Evolutionary conservation across 2,329 filamentous ascomycete species (phyloP).

Genomic region (Scytalidium lignicola): DNA sequence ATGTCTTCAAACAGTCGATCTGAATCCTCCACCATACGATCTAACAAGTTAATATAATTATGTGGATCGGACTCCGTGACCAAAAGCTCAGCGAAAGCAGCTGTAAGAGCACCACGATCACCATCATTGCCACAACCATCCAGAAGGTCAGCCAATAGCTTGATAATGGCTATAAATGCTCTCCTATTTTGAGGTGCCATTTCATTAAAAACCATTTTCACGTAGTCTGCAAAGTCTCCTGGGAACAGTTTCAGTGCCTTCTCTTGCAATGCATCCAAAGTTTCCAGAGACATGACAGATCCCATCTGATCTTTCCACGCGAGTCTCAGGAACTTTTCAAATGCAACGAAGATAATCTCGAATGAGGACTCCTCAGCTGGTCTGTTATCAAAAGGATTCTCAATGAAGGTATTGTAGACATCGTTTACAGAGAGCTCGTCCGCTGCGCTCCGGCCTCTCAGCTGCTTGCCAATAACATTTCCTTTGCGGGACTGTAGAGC

Average conservation of each 20-base stretch:
- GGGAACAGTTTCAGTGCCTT: slow-evolving; percentile 61
- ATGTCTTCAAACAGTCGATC: slow-evolving; percentile 78
- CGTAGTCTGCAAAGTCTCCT: slow-evolving; percentile 67
- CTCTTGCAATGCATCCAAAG: slow-evolving; percentile 69
- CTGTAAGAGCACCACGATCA: slow-evolving; percentile 80
- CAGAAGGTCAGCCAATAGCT: slow-evolving; percentile 78
- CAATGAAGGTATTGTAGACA: slow-evolving; percentile 81
- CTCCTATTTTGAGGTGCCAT: slow-evolving; percentile 67
- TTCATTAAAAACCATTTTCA: slow-evolving; percentile 57
- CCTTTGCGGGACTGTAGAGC: slow-evolving; percentile 81
- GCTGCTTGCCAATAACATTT: slow-evolving; percentile 72
- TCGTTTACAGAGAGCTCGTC: slow-evolving; percentile 83
- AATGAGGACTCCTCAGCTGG: slow-evolving; percentile 69
- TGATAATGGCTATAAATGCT: slow-evolving; percentile 78
- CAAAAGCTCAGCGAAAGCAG: slow-evolving; percentile 82
- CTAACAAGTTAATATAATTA: slow-evolving; percentile 81
- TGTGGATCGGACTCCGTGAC: slow-evolving; percentile 72
- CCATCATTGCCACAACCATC: slow-evolving; percentile 89
- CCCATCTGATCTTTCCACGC: slow-evolving; percentile 90
- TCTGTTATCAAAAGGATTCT: slow-evolving; percentile 75
- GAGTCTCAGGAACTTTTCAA: slow-evolving; percentile 85
- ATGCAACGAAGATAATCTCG: slow-evolving; percentile 84
- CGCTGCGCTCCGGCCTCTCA: slow-evolving; percentile 64
- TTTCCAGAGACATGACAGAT: slow-evolving; percentile 67
- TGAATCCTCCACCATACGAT: slow-evolving; percentile 84